Evolutionary conservation across 1,284 basidiomycete genomes (phyloP).

Genomic region (Bondarzewia mesenterica): DNA sequence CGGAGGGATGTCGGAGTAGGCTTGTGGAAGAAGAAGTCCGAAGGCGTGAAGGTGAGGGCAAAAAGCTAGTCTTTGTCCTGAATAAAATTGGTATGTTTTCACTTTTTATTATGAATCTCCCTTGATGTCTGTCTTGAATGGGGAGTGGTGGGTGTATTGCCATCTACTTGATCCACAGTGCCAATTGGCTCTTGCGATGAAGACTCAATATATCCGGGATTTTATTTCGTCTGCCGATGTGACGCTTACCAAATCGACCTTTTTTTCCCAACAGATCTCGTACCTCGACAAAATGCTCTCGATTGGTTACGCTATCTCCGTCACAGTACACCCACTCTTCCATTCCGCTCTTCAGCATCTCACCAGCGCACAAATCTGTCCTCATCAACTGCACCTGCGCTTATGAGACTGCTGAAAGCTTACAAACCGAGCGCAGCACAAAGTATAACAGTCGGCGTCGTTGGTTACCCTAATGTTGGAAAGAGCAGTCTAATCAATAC

Average conservation of each 20-base stretch:
- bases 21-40: slow-evolving; percentile 89
- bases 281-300: slow-evolving; percentile 85
- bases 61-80: slow-evolving; percentile 82
- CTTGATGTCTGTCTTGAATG: too few relatives aligned
- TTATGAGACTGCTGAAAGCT: slow-evolving; percentile 73
- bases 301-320: slow-evolving; percentile 87
- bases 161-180: too few relatives aligned
- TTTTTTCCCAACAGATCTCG: slow-evolving; percentile 56
- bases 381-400: slow-evolving; percentile 68
- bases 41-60: slow-evolving; percentile 76
- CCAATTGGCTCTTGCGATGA: too few relatives aligned
- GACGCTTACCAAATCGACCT: slow-evolving; percentile 7
- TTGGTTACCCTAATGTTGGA: slow-evolving; percentile 97
- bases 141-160: too few relatives aligned
- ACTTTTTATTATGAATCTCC: too few relatives aligned
- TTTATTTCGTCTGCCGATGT: not conserved
- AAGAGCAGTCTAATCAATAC: slow-evolving; percentile 96
- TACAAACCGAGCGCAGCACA: slow-evolving; percentile 72
- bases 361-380: slow-evolving; percentile 75
- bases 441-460: slow-evolving; percentile 86
- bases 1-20: slow-evolving; percentile 80
- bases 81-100: slow-evolving; percentile 81
- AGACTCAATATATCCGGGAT: too few relatives aligned
- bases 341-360: slow-evolving; percentile 86
- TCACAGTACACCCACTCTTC: slow-evolving; percentile 87